Evolutionary conservation across 768 basidiomycete species (phyloP).

Genomic region (Podaxis rugospora): DNA sequence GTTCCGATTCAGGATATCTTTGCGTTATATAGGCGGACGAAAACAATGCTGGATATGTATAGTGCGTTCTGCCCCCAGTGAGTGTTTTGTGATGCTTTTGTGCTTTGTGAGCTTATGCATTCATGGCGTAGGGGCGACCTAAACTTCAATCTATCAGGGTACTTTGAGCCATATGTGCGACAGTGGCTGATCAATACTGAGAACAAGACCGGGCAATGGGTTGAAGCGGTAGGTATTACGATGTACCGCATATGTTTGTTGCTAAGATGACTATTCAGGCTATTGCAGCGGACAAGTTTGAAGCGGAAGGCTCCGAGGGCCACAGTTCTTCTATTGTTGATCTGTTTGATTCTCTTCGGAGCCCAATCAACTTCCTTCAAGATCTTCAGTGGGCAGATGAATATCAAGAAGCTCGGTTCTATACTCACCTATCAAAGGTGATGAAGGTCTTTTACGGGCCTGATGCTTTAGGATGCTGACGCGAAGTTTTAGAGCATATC

Average conservation of each 20-base stretch:
- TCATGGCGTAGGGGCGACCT: slow-evolving; percentile 40
- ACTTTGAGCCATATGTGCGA: slow-evolving; percentile 85
- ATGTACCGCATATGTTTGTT: background rate
- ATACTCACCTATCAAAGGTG: slow-evolving; percentile 86
- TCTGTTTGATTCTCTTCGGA: slow-evolving; percentile 89
- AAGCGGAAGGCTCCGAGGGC: slow-evolving; percentile 73
- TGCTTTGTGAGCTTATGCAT: background rate
- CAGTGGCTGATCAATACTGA: slow-evolving; percentile 90
- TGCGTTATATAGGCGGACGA: slow-evolving; percentile 75
- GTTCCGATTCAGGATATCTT: slow-evolving; percentile 91
- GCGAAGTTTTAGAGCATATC: slow-evolving; percentile 65
- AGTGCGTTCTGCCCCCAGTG: slow-evolving; percentile 77
- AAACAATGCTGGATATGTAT: slow-evolving; percentile 74
- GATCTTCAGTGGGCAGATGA: slow-evolving; percentile 91
- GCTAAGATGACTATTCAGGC: slow-evolving; percentile 36
- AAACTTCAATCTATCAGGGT: slow-evolving; percentile 64
- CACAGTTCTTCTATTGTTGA: slow-evolving; percentile 98
- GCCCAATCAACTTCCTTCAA: slow-evolving; percentile 83
- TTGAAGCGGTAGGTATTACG: slow-evolving; percentile 65
- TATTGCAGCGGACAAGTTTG: slow-evolving; percentile 75
- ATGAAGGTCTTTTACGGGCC: background rate
- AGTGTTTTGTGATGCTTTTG: slow-evolving; percentile 21
- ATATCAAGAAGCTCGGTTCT: slow-evolving; percentile 85
- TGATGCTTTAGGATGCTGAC: background rate
- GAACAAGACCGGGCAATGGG: slow-evolving; percentile 90